Conservation (phyloP, 129 eudicot genomes). For the Arctium lappa region DNA sequence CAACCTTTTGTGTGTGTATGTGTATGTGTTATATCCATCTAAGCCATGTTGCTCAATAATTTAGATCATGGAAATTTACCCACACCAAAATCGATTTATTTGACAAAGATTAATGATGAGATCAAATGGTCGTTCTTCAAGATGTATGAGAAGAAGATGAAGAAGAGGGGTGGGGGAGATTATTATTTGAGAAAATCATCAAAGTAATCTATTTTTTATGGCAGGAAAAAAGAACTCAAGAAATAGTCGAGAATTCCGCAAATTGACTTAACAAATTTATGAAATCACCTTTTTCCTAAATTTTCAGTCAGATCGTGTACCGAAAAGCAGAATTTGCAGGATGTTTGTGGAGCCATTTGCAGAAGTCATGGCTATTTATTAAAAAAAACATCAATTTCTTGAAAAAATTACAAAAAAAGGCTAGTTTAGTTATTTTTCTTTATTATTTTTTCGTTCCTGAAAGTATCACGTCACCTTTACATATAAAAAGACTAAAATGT, state of each 20-base stretch:
- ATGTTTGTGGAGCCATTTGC: not conserved
- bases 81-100: too few species aligned
- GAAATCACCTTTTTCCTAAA: too few species aligned
- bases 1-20: not conserved
- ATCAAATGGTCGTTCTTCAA: not conserved
- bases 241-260: not conserved
- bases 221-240: too few species aligned
- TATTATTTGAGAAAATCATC: too few species aligned
- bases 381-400: too few species aligned
- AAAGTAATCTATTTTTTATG: too few species aligned
- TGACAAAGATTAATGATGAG: too few species aligned
- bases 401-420: too few species aligned
- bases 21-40: not conserved
- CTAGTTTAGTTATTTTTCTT: too few species aligned
- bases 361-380: not conserved
- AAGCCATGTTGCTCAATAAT: not conserved
- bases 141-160: not conserved
- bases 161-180: not conserved
- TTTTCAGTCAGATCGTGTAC: not conserved
- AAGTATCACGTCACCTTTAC: too few species aligned
- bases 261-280: not conserved
- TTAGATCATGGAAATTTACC: not conserved
- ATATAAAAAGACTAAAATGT: too few species aligned
- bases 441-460: too few species aligned
- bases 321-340: not conserved